A percentile compares a stretch with the other conserved stretches of the same genome.
Conservation (phyloP, 116 monocot genomes). For the Trichopus zeylanicus region DNA sequence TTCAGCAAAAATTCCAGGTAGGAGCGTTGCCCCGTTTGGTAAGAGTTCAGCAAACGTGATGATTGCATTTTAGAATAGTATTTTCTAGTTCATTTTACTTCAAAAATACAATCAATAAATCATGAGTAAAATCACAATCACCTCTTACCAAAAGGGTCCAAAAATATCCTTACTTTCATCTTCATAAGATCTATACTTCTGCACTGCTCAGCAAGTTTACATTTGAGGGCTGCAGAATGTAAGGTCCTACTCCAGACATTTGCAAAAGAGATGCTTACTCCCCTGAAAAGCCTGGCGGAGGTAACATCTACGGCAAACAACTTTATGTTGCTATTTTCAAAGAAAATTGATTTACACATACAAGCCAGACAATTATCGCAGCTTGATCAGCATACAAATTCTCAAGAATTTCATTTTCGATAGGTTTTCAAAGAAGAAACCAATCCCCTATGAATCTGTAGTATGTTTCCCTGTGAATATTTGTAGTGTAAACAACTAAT, state of each 20-base stretch:
- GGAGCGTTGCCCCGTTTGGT: background rate
- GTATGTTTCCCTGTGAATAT: background rate
- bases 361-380: background rate
- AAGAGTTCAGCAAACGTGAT: too few species aligned
- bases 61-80: too few species aligned
- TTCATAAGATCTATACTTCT: too few species aligned
- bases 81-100: too few species aligned
- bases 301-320: background rate
- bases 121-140: too few species aligned
- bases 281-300: background rate
- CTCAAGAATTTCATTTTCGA: background rate
- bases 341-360: background rate
- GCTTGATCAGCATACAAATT: background rate
- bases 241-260: background rate
- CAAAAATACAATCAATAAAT: background rate
- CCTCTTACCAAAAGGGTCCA: background rate
- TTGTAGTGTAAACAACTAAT: background rate
- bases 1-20: background rate
- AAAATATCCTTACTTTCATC: background rate
- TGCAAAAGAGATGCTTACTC: background rate
- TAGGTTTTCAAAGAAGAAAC: background rate
- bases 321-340: constrained; percentile 4
- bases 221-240: background rate
- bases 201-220: too few species aligned
- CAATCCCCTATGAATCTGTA: background rate